These are phyloP conservation scores for Ilex paraguariensis DNA, from an alignment of 305 asterid species.

Conservation along the genomic window DNA sequence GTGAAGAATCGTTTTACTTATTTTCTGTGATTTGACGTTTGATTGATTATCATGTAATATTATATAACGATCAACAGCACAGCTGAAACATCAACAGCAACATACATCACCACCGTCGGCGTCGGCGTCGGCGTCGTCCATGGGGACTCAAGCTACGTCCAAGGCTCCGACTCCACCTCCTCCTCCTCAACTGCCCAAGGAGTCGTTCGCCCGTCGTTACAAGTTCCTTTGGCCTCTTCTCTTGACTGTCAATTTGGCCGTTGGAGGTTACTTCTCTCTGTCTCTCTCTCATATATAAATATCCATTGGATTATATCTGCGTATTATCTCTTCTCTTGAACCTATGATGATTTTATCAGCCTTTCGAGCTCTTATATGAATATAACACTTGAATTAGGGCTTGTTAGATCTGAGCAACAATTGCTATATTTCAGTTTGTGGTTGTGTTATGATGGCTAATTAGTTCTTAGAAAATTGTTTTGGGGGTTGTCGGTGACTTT, in stretches of 20 bases:
- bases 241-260: slow-evolving; percentile 60
- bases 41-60: not conserved
- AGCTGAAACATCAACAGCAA: slow-evolving; percentile 34
- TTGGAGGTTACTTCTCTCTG: slow-evolving; percentile 54
- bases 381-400: no score
- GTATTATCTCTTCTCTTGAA: no score
- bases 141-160: slow-evolving; percentile 26
- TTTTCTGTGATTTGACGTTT: no score
- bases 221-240: slow-evolving; percentile 70
- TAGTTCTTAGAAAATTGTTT: no score
- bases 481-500: no score
- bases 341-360: no score
- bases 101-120: slow-evolving; percentile 22
- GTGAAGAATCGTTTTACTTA: no score
- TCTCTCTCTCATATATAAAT: not conserved
- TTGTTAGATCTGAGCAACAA: no score
- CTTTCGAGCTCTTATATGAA: no score
- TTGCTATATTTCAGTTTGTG: no score
- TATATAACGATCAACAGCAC: slow-evolving; percentile 25
- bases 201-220: slow-evolving; percentile 57
- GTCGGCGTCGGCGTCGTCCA: slow-evolving; percentile 26
- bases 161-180: slow-evolving; percentile 30
- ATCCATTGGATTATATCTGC: no score
- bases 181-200: slow-evolving; percentile 41
- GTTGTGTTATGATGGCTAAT: no score